Percentiles rank a stretch among this genome's conserved stretches.
phyloP scores from a whole-genome alignment of 345 rosid species.

The Triadica sebifera region DNA sequence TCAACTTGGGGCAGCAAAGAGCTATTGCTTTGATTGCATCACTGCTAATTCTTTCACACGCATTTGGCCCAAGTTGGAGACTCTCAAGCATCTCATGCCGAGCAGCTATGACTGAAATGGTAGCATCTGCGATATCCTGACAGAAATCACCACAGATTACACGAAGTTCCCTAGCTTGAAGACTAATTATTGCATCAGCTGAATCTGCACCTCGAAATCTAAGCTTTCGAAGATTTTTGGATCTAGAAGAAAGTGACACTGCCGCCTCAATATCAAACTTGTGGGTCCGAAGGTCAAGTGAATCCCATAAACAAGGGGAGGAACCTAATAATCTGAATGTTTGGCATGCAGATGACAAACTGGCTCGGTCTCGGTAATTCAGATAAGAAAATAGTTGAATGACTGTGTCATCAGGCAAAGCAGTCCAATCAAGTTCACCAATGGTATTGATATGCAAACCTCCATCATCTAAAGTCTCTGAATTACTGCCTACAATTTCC shows the following conservation, averaged over 20 bases:
- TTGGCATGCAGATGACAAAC: conserved; percentile 38
- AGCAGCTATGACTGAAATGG: conserved; percentile 30
- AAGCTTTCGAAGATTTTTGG: conserved; percentile 25
- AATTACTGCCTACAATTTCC: conserved; percentile 20
- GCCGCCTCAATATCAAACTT: conserved; percentile 26
- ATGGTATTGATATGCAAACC: conserved; percentile 6
- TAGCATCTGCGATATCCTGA: conserved; percentile 33
- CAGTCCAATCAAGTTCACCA: conserved; percentile 33
- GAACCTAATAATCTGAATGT: conserved; percentile 36
- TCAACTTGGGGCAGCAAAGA: conserved; percentile 35
- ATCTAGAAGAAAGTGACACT: conserved; percentile 24
- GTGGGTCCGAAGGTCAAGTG: conserved; percentile 31
- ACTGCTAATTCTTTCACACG: conserved; percentile 37
- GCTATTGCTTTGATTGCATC: conserved; percentile 42
- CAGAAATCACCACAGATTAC: conserved; percentile 38
- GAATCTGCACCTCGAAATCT: conserved; percentile 39
- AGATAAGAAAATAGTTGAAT: conserved; percentile 31
- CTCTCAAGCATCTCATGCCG: conserved; percentile 40
- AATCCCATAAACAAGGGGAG: conserved; percentile 35
- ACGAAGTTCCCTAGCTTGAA: conserved; percentile 32
- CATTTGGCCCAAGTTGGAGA: conserved; percentile 34
- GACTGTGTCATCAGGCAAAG: conserved; percentile 38
- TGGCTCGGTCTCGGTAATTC: conserved; percentile 38
- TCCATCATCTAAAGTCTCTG: conserved; percentile 19
- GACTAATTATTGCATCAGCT: conserved; percentile 34